Percentiles rank a stretch among this genome's conserved stretches.
Evolutionary conservation across 768 basidiomycete genomes (phyloP).

Genomic region (Epithele typhae): DNA sequence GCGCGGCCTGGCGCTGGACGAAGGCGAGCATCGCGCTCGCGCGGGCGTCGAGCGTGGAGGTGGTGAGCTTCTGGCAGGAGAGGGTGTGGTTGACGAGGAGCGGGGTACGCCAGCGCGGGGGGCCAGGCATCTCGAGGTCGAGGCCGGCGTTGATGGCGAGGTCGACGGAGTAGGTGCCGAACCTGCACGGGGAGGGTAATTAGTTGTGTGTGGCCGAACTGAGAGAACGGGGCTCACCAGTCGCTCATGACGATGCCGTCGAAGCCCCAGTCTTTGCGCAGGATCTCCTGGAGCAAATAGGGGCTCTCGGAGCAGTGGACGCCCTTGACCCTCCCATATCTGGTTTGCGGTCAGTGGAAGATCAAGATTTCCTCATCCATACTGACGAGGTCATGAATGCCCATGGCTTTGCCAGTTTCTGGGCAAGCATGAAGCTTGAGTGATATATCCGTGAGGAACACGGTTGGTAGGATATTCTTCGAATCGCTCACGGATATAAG

Average conservation of each 20-base stretch:
- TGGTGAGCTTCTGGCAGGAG: constrained; percentile 46
- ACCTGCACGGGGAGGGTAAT: constrained; percentile 21
- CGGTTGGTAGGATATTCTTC: no score
- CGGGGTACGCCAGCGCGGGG: constrained; percentile 36
- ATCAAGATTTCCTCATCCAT: no score
- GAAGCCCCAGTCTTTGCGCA: constrained; percentile 47
- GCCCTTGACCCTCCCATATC: constrained; percentile 41
- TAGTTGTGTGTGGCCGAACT: not conserved
- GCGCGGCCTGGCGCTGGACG: constrained; percentile 51
- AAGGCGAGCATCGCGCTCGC: constrained; percentile 48
- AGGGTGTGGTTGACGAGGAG: constrained; percentile 36
- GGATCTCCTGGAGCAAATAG: constrained; percentile 35
- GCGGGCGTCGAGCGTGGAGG: constrained; percentile 44
- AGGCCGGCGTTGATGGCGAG: constrained; percentile 42
- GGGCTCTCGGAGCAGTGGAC: constrained; percentile 42
- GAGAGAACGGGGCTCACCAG: constrained; percentile 29
- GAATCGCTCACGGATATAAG: constrained; percentile 52
- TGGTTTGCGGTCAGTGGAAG: no score
- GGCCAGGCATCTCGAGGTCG: constrained; percentile 46
- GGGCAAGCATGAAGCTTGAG: constrained; percentile 66
- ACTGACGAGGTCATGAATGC: constrained; percentile 64
- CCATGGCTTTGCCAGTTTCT: constrained; percentile 55
- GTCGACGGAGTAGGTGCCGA: constrained; percentile 40
- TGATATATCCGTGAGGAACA: not conserved
- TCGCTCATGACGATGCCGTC: constrained; percentile 46